A percentile compares a stretch with the other conserved stretches of the same genome.
phyloP scores from a whole-genome alignment of 1,284 basidiomycete genomes.

The Cryptococcus jaspeensis region DNA sequence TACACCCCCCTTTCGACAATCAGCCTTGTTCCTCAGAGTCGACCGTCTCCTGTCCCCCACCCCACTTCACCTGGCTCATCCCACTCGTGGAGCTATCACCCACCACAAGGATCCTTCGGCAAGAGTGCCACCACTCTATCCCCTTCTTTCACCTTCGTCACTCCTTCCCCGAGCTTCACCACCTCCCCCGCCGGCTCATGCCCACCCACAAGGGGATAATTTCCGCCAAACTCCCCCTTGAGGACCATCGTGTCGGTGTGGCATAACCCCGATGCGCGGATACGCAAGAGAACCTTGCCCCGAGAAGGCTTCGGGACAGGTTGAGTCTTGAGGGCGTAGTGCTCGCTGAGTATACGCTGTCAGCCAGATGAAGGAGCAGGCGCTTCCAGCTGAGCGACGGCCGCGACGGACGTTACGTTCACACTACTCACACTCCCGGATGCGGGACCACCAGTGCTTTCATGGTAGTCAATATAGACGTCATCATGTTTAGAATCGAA shows the following conservation, averaged over 20 bases:
- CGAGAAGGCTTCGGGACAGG: slow-evolving; percentile 15
- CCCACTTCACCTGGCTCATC: not conserved
- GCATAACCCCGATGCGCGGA: slow-evolving; percentile 28
- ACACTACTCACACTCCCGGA: slow-evolving; percentile 9
- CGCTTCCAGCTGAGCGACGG: too few species aligned
- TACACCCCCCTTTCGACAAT: not conserved
- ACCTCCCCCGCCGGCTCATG: slow-evolving; percentile 34
- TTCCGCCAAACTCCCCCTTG: slow-evolving; percentile 13
- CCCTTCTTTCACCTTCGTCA: slow-evolving; percentile 18
- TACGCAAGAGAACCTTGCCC: slow-evolving; percentile 17
- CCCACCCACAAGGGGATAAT: slow-evolving; percentile 23
- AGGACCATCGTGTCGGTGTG: slow-evolving; percentile 28
- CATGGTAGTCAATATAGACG: slow-evolving; percentile 7
- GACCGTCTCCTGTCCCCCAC: not conserved
- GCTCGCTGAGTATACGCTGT: not conserved
- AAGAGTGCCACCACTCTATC: slow-evolving; percentile 23
- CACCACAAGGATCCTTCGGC: slow-evolving; percentile 21
- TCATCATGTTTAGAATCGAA: too few species aligned
- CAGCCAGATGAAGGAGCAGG: not conserved
- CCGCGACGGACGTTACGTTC: too few species aligned
- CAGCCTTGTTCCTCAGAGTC: not conserved
- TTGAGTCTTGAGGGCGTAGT: slow-evolving; percentile 18
- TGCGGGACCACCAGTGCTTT: slow-evolving; percentile 9
- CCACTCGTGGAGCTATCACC: not conserved
- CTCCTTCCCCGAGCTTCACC: slow-evolving; percentile 17